Base-by-base conservation (phyloP, 73 alveolate genomes). In the Paramecium primaurelia region DNA sequence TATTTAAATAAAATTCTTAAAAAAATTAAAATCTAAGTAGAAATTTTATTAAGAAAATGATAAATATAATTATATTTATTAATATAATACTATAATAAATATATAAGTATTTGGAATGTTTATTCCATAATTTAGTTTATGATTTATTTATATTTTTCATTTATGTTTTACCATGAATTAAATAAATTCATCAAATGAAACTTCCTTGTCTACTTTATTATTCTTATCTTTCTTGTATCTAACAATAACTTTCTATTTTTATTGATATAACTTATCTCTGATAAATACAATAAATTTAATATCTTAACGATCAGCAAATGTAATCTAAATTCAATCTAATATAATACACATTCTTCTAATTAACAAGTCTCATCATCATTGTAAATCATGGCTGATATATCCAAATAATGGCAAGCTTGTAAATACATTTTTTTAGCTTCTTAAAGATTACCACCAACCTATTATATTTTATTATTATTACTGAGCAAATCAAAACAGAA, bases 321-420 rank as follows among this genome's bases (percentile, higher is more conserved):
- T 32, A 12, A 80, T 49, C 91, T 80, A 25, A 80, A 26, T 22
- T 10, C 9, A 45, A 8, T 12, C 2, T 80, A 45, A 44, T n/a
- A 44, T 7, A 37, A 73, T 80, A 80, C 91, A 10, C 58, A 80
- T 45, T 80, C 91, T 80, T 80, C 91, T 6, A 80, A 80, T 45
- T 34, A 45, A 42, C 44, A 80, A 18, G 32, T 18, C 16, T 45
- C 91, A 25, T 80, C 71, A 80, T 80, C 91, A 42, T 42, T 80
- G 26, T 45, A 80, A 22, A 80, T 80, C 34, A 80, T 22, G 5
- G 91, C 71, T 44, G 71, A 38, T 18, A 80, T 49, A 47, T 80
- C 73, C 14, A 32, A 38, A 42, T 18, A 42, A 25, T 25, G 45
- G 22, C 91, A 80, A 3, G 73, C 58, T 20, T 44, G 28, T 8